phyloP scores from a whole-genome alignment of 1,139 yeast genomes.

The Diutina rugosa region DNA sequence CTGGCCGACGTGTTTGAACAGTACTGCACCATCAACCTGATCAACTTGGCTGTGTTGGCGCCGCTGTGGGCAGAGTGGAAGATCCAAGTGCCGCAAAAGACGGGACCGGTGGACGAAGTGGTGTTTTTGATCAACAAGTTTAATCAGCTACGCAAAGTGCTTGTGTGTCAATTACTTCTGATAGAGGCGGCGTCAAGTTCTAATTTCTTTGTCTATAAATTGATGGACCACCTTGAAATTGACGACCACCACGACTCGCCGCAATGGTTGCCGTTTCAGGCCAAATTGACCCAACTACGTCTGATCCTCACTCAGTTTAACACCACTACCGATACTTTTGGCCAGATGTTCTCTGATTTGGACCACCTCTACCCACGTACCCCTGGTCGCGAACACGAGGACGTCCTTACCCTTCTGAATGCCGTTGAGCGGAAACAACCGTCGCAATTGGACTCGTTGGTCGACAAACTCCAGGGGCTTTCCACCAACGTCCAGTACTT shows the following conservation, averaged over 20 bases:
- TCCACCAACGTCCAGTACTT: conserved; percentile 26
- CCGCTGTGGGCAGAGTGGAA: conserved; percentile 3
- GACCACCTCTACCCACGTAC: neutral
- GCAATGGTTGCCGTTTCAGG: neutral
- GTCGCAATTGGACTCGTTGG: neutral
- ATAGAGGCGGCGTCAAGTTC: conserved; percentile 17
- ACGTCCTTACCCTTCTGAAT: neutral
- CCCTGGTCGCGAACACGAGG: neutral
- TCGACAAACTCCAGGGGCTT: conserved; percentile 28
- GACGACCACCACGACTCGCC: neutral
- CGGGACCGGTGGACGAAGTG: conserved; percentile 8
- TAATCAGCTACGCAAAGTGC: conserved; percentile 24
- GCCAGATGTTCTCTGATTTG: neutral
- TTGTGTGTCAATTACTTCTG: conserved; percentile 28
- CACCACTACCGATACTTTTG: conserved; percentile 7
- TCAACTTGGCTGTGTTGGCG: conserved; percentile 9
- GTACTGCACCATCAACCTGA: conserved; percentile 25
- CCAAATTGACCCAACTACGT: neutral
- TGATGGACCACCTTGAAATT: conserved; percentile 9
- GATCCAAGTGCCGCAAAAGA: conserved; percentile 3
- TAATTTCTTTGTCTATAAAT: conserved; percentile 19
- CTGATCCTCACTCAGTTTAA: neutral
- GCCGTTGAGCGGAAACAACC: neutral
- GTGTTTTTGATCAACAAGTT: conserved; percentile 15
- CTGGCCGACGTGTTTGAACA: conserved; percentile 30